These are phyloP conservation scores for Mortierella sp. DNA, from an alignment of 371 early-diverging fungal genomes.

Conservation along the genomic window DNA sequence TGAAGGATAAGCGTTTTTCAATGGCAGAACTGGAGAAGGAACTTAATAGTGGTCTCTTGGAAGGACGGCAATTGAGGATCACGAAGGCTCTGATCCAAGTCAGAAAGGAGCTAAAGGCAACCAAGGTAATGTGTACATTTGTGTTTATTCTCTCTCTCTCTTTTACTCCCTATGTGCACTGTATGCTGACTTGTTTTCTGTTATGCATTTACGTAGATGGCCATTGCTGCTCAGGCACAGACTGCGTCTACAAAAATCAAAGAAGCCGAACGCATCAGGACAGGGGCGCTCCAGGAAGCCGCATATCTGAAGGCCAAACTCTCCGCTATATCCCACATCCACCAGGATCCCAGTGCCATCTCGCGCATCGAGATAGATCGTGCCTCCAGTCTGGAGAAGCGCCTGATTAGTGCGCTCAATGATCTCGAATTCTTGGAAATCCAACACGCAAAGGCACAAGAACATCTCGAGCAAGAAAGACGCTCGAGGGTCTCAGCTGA, in stretches of 20 bases:
- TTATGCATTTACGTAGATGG: too few species aligned
- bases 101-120: slow-evolving; percentile 39
- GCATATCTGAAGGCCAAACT: slow-evolving; percentile 69
- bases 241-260: slow-evolving; percentile 61
- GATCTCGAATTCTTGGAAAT: slow-evolving; percentile 60
- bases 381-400: slow-evolving; percentile 62
- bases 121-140: slow-evolving; percentile 42
- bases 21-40: slow-evolving; percentile 42
- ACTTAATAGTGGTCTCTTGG: slow-evolving; percentile 26
- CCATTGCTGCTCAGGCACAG: slow-evolving; percentile 65
- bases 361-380: slow-evolving; percentile 58
- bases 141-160: too few species aligned
- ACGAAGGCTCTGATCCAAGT: slow-evolving; percentile 41
- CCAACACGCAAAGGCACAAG: slow-evolving; percentile 57
- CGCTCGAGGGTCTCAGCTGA: slow-evolving; percentile 58
- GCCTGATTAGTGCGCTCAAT: slow-evolving; percentile 57
- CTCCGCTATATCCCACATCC: slow-evolving; percentile 49
- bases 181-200: too few species aligned
- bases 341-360: slow-evolving; percentile 55
- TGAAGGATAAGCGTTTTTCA: slow-evolving; percentile 31
- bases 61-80: slow-evolving; percentile 42
- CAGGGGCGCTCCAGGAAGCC: slow-evolving; percentile 69
- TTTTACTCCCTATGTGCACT: too few species aligned
- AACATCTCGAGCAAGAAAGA: slow-evolving; percentile 60
- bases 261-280: slow-evolving; percentile 67